A percentile compares a stretch with the other conserved stretches of the same genome.
Evolutionary conservation across 2,329 filamentous ascomycete species (phyloP).

Genomic region (Zopfia rhizophila): DNA sequence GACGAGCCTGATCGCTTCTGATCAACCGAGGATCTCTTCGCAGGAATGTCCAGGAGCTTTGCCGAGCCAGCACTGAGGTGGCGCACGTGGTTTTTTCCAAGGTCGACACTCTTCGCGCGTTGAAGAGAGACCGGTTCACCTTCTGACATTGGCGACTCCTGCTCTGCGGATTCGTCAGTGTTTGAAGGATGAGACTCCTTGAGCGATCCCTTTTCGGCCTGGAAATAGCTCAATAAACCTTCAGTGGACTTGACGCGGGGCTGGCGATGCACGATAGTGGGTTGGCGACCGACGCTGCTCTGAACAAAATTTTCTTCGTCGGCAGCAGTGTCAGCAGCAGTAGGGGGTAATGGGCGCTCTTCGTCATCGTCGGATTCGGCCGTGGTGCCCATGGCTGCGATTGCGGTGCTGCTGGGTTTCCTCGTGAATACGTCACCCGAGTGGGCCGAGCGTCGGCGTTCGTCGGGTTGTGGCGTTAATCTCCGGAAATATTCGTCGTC

Average conservation of each 20-base stretch:
- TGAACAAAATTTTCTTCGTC: conserved; percentile 60
- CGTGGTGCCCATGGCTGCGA: conserved; percentile 45
- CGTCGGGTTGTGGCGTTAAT: conserved; percentile 60
- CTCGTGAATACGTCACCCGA: conserved; percentile 37
- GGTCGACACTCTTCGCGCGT: conserved; percentile 76
- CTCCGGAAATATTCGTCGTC: conserved; percentile 81
- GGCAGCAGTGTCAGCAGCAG: conserved; percentile 32
- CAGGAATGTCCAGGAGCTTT: conserved; percentile 74
- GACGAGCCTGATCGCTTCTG: conserved; percentile 45
- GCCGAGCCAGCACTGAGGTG: conserved; percentile 83
- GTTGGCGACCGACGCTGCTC: conserved; percentile 64
- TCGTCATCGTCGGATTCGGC: conserved; percentile 56
- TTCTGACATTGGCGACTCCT: conserved; percentile 44
- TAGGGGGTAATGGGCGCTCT: conserved; percentile 20
- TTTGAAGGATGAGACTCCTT: conserved; percentile 43
- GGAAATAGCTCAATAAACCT: conserved; percentile 66
- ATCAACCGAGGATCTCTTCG: conserved; percentile 37
- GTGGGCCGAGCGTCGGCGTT: conserved; percentile 46
- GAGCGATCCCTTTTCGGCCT: conserved; percentile 40
- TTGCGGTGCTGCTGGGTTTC: conserved; percentile 58
- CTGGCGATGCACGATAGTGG: conserved; percentile 72
- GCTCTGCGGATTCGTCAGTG: conserved; percentile 38
- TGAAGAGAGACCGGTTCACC: conserved; percentile 55
- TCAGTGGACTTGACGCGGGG: conserved; percentile 69
- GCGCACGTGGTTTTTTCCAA: conserved; percentile 72